Base-by-base conservation (phyloP, 179 eudicot species). In the Spinacia oleracea region DNA sequence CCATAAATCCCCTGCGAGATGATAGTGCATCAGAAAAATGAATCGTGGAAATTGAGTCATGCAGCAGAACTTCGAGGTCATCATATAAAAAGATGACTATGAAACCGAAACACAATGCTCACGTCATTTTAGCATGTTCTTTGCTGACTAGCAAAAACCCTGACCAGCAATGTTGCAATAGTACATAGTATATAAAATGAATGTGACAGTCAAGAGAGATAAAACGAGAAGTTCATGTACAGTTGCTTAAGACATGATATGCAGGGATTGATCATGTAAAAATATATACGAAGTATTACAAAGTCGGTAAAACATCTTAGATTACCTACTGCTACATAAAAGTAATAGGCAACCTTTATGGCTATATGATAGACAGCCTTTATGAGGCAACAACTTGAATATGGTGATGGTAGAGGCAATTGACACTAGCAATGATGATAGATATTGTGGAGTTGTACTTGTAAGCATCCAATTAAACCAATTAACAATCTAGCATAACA, bases 1-100 rank as follows among this genome's bases (percentile, higher is more conserved):
- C 98, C 98, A 86, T 92, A 93, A 35, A 93, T 80, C 9, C 98
- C 98, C 98, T 93, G 89, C 72, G 78, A 56, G 1, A 67, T 65
- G 25, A 66, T 31, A 67, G 73, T 38, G 53, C 15, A 31, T 69
- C 40, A 73, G 38, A 80, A 67, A 35, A 73, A 42, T 12, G 20
- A 23, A 73, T 67, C n/a, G 25, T 51, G 45, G 27, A 14, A 18
- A 43, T 29, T 45, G 68, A 9, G 48, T 60, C 58, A 46, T 29
- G 50, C 18, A 20, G 40, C 40, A 58, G 25, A 77, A n/a, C 9
- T 6, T 25, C 1, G 12, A 10, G 66, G 14, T 66, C 35, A 15
- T 35, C 25, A 45, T 27, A 12, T 46, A 58, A 16, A 40, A 68
- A 21, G 5, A 67, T 12, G 32, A 23, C 25, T 70, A 9, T 18